Evolutionary conservation across 2,329 filamentous ascomycete genomes (phyloP).

Genomic region (Neurospora sp.): DNA sequence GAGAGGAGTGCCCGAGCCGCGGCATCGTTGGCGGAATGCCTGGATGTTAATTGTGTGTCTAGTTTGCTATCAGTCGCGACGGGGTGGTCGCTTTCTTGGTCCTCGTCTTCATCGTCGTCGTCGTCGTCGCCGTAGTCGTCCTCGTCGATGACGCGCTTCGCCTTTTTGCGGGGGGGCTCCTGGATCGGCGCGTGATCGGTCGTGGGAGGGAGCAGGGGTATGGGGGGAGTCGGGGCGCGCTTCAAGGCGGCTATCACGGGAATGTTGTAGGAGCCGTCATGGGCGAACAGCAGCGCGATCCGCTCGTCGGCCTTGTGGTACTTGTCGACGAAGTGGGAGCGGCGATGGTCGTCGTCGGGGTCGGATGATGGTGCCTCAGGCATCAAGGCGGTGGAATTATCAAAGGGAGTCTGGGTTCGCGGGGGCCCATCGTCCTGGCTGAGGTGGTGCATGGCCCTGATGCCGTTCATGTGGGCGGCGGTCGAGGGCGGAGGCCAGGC

Average conservation of each 20-base stretch:
- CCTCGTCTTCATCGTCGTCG: conserved; percentile 67
- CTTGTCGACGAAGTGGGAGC: conserved; percentile 65
- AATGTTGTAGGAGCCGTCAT: conserved; percentile 43
- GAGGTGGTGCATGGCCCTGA: conserved; percentile 39
- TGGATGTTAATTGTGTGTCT: conserved; percentile 38
- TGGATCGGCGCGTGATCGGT: conserved; percentile 49
- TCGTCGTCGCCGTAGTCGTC: conserved; percentile 84
- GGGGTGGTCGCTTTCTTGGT: conserved; percentile 53
- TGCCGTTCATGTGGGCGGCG: conserved; percentile 36
- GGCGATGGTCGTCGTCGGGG: conserved; percentile 60
- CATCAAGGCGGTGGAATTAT: conserved; percentile 39
- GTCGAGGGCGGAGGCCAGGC: conserved; percentile 51
- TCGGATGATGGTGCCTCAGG: conserved; percentile 48
- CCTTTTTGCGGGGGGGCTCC: conserved; percentile 61
- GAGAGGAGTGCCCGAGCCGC: conserved; percentile 53
- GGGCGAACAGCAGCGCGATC: conserved; percentile 64
- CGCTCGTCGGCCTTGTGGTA: conserved; percentile 70
- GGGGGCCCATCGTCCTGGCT: conserved; percentile 50
- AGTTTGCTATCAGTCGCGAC: conserved; percentile 33
- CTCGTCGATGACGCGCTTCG: conserved; percentile 69
- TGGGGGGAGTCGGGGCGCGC: conserved; percentile 26
- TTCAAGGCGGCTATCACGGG: conserved; percentile 44
- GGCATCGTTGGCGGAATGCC: conserved; percentile 33
- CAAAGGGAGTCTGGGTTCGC: conserved; percentile 41
- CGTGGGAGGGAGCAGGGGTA: conserved; percentile 39